A percentile compares a stretch with the other conserved stretches of the same genome.
Conservation (phyloP, 768 basidiomycete species). For the Solioccasus polychromus region DNA sequence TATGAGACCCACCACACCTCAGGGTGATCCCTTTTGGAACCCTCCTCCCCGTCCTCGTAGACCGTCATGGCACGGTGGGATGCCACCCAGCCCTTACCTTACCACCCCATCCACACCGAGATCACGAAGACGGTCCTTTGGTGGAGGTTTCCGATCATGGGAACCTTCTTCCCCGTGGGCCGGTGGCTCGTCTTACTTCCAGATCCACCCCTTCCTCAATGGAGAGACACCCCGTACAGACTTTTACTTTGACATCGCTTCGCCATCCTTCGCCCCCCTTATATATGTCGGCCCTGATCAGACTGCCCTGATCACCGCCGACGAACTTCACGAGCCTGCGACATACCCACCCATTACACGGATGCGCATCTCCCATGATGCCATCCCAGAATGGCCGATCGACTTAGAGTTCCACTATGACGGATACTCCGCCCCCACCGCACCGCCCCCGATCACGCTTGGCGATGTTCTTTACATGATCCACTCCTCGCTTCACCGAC, state of each 20-base stretch:
- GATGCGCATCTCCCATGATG: conserved; percentile 57
- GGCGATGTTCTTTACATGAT: conserved; percentile 57
- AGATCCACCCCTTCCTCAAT: conserved; percentile 39
- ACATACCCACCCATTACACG: conserved; percentile 52
- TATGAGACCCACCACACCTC: conserved; percentile 30
- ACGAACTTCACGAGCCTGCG: conserved; percentile 50
- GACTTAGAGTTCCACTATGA: conserved; percentile 42
- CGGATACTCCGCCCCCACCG: conserved; percentile 21
- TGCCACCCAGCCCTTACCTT: conserved; percentile 25
- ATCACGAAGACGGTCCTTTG: conserved; percentile 31
- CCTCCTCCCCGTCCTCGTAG: conserved; percentile 35
- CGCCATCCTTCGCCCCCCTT: conserved; percentile 45
- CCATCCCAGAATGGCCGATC: conserved; percentile 60
- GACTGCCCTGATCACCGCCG: conserved; percentile 35
- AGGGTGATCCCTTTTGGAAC: conserved; percentile 19
- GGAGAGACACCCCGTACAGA: conserved; percentile 44
- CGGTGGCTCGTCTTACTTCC: conserved; percentile 23
- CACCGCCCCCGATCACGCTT: conserved; percentile 46
- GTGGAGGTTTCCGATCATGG: conserved; percentile 17
- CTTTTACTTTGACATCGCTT: conserved; percentile 56
- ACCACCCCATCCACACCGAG: conserved; percentile 11
- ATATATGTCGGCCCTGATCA: conserved; percentile 39
- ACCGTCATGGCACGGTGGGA: conserved; percentile 43
- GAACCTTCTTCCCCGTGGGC: conserved; percentile 25
- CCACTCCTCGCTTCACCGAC: conserved; percentile 44